These are phyloP conservation scores for carrot (Daucus carota) DNA, from an alignment of 129 eudicot species.

Conservation along the genomic window DH1_v3.0 NC_030382.2:55289501-55290000, in stretches of 20 bases:
- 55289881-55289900: constrained; percentile 23
- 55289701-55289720: not conserved
- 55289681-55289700: not conserved
- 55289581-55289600: too few relatives aligned
- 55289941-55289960: not conserved
- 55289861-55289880: constrained; percentile 38
- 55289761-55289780: not conserved
- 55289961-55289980: not conserved
- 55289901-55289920: constrained; percentile 6
- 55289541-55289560: too few relatives aligned
- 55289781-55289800: not conserved
- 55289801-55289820: constrained; percentile 23
- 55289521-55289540: too few relatives aligned
- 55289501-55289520: too few relatives aligned
- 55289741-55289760: not conserved
- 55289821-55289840: constrained; percentile 27
- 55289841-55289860: constrained; percentile 30
- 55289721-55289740: not conserved
- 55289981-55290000: too few relatives aligned
- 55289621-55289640: too few relatives aligned
- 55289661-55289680: too few relatives aligned
- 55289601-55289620: too few relatives aligned
- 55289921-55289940: not conserved
- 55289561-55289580: too few relatives aligned
- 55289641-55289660: too few relatives aligned